Evolutionary conservation across 257 asterid genomes (phyloP).

Genomic region (Solanum bulbocastanum): DNA sequence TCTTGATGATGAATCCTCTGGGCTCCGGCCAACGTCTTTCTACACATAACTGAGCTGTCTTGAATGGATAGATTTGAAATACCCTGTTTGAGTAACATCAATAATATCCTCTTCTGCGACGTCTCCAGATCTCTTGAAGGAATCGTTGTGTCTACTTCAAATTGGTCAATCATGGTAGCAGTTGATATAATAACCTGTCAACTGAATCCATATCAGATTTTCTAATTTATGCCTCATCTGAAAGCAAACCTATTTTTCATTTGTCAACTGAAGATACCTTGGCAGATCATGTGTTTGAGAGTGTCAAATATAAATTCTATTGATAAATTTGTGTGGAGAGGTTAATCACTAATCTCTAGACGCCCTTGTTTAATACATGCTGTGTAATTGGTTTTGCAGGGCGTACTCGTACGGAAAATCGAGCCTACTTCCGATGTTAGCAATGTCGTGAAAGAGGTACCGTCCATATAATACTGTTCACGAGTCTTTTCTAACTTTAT

Average conservation of each 20-base stretch:
- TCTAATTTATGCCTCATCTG: neutral
- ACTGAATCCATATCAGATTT: neutral
- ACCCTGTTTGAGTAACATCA: neutral
- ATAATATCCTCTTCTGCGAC: neutral
- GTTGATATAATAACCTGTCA: neutral
- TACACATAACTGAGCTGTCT: neutral
- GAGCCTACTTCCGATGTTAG: constrained; percentile 82
- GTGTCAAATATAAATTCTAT: neutral
- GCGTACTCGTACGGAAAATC: constrained; percentile 69
- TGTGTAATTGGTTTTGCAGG: constrained; percentile 29
- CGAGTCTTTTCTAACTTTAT: neutral
- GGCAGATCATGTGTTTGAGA: neutral
- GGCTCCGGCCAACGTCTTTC: neutral
- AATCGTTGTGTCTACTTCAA: neutral
- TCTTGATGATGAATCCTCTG: neutral
- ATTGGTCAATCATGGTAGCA: neutral
- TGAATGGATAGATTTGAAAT: neutral
- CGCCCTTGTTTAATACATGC: neutral
- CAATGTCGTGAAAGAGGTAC: constrained; percentile 68
- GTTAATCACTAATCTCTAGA: neutral
- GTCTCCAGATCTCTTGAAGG: neutral
- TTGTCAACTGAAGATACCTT: neutral
- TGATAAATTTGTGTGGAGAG: neutral
- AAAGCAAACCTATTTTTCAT: neutral
- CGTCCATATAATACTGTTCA: neutral